phyloP scores from a whole-genome alignment of 2,329 filamentous ascomycete species.

The Sclerotinia minor region DNA sequence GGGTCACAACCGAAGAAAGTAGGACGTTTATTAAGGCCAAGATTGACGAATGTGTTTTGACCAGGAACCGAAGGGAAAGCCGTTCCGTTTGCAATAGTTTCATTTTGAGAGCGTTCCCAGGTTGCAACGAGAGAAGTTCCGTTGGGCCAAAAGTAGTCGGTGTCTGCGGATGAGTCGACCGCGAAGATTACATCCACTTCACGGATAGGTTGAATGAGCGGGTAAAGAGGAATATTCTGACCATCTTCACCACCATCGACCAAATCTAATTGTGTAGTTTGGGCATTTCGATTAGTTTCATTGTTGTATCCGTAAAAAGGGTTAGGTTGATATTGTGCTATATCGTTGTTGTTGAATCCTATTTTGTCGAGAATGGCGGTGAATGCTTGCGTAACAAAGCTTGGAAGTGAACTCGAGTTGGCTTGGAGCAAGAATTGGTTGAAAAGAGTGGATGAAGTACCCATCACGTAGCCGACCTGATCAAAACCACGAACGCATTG shows the following conservation, averaged over 20 bases:
- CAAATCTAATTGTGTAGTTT: constrained; percentile 59
- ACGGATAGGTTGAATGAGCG: constrained; percentile 71
- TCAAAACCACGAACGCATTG: constrained; percentile 78
- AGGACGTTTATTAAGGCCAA: constrained; percentile 70
- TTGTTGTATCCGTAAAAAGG: constrained; percentile 70
- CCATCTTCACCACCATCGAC: constrained; percentile 78
- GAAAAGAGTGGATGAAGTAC: constrained; percentile 82
- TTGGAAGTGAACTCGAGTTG: constrained; percentile 51
- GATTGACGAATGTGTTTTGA: constrained; percentile 74
- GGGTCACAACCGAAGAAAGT: constrained; percentile 80
- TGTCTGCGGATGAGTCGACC: constrained; percentile 76
- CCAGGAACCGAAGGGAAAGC: constrained; percentile 73
- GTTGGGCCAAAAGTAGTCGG: constrained; percentile 69
- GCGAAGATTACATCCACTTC: constrained; percentile 79
- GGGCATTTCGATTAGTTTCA: constrained; percentile 57
- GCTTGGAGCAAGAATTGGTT: constrained; percentile 72
- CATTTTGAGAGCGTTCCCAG: constrained; percentile 63
- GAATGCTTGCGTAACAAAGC: constrained; percentile 52
- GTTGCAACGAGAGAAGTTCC: constrained; percentile 73
- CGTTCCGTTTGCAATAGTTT: constrained; percentile 63
- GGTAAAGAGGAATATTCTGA: constrained; percentile 78
- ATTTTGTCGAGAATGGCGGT: constrained; percentile 56
- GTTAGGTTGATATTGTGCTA: constrained; percentile 73
- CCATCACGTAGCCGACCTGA: constrained; percentile 80
- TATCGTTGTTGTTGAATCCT: constrained; percentile 64